Conservation (phyloP, 805 yeast genomes). For the Candida rishiriensis region DNA sequence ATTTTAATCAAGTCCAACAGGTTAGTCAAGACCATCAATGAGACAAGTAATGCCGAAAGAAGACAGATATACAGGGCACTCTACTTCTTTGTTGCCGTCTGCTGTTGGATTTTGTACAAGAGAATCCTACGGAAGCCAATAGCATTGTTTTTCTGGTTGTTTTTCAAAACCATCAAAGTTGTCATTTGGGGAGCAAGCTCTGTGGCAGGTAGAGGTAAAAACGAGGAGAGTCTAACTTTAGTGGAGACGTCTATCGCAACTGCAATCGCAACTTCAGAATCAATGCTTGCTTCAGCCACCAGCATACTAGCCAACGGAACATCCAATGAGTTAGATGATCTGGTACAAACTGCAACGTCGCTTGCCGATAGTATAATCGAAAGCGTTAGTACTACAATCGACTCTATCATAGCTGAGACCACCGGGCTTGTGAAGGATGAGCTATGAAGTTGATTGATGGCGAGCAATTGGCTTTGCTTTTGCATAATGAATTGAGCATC, state of each 20-base stretch:
- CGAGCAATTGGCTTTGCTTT: no score
- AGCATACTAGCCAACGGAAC: not conserved
- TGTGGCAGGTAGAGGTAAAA: not conserved
- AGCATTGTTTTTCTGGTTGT: slow-evolving; percentile 41
- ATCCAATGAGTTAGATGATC: not conserved
- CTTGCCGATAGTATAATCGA: no score
- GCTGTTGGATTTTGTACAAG: slow-evolving; percentile 47
- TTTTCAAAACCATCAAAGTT: slow-evolving; percentile 33
- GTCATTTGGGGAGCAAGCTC: slow-evolving; percentile 13
- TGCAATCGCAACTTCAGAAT: not conserved
- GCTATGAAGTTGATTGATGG: no score
- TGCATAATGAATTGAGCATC: no score
- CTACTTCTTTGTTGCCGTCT: slow-evolving; percentile 40
- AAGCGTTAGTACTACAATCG: no score
- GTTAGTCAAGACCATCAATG: slow-evolving; percentile 47
- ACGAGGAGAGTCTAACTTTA: not conserved
- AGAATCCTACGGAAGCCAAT: slow-evolving; percentile 44
- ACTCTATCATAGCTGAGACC: no score
- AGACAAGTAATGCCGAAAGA: slow-evolving; percentile 46
- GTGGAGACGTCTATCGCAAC: not conserved
- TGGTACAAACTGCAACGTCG: no score
- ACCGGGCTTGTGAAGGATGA: no score
- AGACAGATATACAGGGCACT: slow-evolving; percentile 43
- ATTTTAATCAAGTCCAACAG: slow-evolving; percentile 39
- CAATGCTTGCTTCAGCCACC: not conserved